phyloP scores from a whole-genome alignment of 2,329 filamentous ascomycete species.

The Ophiostoma quercus region DNA sequence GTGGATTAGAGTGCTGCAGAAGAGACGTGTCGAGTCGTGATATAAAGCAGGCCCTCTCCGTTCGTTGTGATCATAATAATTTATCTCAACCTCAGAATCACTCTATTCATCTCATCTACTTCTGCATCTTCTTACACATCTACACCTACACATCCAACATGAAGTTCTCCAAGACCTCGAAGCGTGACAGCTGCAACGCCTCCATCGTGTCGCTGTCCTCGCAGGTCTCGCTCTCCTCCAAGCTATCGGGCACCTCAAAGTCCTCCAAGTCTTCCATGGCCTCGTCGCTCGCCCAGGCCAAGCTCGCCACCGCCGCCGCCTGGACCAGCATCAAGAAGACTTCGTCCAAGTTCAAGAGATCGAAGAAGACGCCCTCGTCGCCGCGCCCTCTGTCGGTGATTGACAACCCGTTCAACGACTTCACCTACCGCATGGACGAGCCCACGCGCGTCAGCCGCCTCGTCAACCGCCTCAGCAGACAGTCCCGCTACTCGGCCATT shows the following conservation, averaged over 20 bases:
- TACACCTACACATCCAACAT: background rate
- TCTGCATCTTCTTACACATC: background rate
- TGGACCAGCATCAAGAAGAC: constrained; percentile 18
- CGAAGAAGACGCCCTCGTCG: constrained; percentile 8
- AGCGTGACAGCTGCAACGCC: background rate
- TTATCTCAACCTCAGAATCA: no score
- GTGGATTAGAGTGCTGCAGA: background rate
- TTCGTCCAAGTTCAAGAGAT: background rate
- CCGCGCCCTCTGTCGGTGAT: background rate
- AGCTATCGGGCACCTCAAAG: no score
- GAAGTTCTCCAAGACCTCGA: background rate
- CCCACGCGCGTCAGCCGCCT: constrained; percentile 16
- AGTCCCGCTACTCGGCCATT: constrained; percentile 15
- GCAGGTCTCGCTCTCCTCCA: constrained; percentile 2
- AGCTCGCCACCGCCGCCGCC: constrained; percentile 19
- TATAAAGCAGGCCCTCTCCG: background rate
- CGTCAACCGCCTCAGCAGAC: background rate
- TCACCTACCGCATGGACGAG: background rate
- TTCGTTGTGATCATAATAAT: no score
- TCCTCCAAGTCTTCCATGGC: constrained; percentile 10
- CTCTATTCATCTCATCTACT: background rate
- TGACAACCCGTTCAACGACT: constrained; percentile 8
- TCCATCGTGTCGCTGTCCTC: constrained; percentile 4
- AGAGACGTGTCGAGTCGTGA: background rate
- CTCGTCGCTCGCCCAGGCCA: constrained; percentile 10